phyloP scores from a whole-genome alignment of 2,329 filamentous ascomycete species.

The Volutella citrinella region DNA sequence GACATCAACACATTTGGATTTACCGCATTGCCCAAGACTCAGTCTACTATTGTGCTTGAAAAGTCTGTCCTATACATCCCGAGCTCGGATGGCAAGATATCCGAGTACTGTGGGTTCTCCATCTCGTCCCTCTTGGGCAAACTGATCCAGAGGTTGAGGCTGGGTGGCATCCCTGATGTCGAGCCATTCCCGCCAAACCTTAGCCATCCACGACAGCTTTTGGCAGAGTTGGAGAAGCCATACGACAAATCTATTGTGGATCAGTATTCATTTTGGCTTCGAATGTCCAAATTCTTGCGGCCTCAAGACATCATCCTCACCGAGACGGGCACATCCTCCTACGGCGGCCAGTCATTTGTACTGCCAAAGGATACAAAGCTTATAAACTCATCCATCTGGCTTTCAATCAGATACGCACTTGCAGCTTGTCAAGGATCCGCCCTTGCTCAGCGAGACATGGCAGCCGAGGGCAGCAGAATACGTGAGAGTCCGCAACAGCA shows the following conservation, averaged over 20 bases:
- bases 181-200: not conserved
- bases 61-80: not conserved
- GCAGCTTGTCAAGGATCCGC: too few species aligned
- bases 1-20: conserved; percentile 15
- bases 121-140: not conserved
- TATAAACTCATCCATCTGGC: conserved; percentile 5
- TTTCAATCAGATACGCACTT: conserved; percentile 6
- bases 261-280: conserved; percentile 6
- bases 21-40: not conserved
- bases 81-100: not conserved
- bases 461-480: too few species aligned
- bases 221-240: not conserved
- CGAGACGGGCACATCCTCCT: conserved; percentile 2
- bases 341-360: conserved; percentile 3
- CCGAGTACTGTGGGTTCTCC: not conserved
- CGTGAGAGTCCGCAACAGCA: too few species aligned
- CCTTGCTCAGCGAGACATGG: too few species aligned
- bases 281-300: not conserved
- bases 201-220: not conserved
- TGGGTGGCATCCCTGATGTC: not conserved
- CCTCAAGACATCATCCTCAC: conserved; percentile 4
- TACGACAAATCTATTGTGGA: not conserved
- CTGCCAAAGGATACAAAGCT: conserved; percentile 1
- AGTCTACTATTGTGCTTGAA: not conserved
- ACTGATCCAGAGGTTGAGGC: not conserved